Evolutionary conservation across 139 green algal species (phyloP).

Genomic region (Coelastrella sp.): DNA sequence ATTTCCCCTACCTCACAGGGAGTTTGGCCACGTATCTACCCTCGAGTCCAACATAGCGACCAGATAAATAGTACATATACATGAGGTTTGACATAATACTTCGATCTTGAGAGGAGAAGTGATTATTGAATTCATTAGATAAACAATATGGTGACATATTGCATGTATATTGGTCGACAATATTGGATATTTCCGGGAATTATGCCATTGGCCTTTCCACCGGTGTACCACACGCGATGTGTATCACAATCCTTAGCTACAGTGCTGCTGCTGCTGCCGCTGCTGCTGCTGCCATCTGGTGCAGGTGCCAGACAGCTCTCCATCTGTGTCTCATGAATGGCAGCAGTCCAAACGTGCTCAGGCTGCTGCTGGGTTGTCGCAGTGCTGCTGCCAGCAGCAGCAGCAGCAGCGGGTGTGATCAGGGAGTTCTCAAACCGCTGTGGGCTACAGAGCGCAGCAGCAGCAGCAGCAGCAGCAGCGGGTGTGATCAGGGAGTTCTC

Average conservation of each 20-base stretch:
- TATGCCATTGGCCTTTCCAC: neutral
- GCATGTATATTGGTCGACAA: no score
- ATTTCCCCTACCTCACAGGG: no score
- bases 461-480: conserved; percentile 24
- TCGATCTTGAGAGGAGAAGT: no score
- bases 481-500: neutral
- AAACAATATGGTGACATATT: no score
- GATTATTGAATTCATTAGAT: neutral
- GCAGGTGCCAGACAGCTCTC: conserved; percentile 8
- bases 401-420: neutral
- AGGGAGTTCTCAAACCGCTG: neutral
- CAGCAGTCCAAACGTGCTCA: neutral
- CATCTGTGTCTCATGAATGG: conserved; percentile 1
- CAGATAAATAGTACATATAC: no score
- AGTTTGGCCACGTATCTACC: neutral
- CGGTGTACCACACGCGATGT: neutral
- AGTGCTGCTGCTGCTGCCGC: neutral
- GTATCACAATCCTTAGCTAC: no score
- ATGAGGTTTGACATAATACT: no score
- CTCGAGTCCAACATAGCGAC: no score
- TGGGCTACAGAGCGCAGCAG: no score
- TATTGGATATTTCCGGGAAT: no score
- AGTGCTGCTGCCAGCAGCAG: conserved; percentile 17
- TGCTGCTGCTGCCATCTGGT: neutral
- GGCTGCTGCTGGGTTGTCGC: neutral